Base-by-base conservation (phyloP, 176 grass and related monocot species). In the Lolium perenne region DNA sequence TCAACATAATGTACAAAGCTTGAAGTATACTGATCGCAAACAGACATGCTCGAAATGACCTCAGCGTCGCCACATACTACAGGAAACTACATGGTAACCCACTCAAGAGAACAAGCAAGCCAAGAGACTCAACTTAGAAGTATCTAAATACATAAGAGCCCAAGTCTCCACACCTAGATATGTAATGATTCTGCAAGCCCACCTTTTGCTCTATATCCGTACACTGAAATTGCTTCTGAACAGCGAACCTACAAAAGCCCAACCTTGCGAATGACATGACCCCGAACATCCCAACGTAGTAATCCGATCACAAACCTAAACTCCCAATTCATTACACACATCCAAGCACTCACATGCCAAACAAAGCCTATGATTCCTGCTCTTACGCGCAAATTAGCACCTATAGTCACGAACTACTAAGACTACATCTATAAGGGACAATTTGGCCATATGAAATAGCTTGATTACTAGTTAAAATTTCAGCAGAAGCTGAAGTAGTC, bases 401-500 rank as follows among this genome's bases (percentile, higher is more conserved):
- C 41, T 7, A 43, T 43, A 43, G 41, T 43, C 41, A 6, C 0
- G 56, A 59, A 85, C 13, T 49, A 77, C n/a, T 59, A 50, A 11
- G n/a, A 17, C 54, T 86, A 41, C 15, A 62, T 20, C 18, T 68
- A 1, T 25, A 59, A 14, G 15, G 60, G 16, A 8, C 0, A 48
- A 59, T 9, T 15, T 17, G 16, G 38, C 11, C 11, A 77, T 60
- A n/a, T n/a, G 10, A 77, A 51, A 20, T 25, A 17, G 0, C 14
- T 2, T 0, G 0, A 53, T 64, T 80, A 29, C 26, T 29, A 35
- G 61, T 80, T 20, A 1, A 17, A 54, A 85, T 45, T 87, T 55
- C 70, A 80, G 41, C 20, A 61, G 14, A 80, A 80, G 74, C 16
- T 75, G 11, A 55, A 23, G 78, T 18, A 66, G 23, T 38, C 66